phyloP scores from a whole-genome alignment of 1,284 basidiomycete species.

The Agaricales sp. region DNA sequence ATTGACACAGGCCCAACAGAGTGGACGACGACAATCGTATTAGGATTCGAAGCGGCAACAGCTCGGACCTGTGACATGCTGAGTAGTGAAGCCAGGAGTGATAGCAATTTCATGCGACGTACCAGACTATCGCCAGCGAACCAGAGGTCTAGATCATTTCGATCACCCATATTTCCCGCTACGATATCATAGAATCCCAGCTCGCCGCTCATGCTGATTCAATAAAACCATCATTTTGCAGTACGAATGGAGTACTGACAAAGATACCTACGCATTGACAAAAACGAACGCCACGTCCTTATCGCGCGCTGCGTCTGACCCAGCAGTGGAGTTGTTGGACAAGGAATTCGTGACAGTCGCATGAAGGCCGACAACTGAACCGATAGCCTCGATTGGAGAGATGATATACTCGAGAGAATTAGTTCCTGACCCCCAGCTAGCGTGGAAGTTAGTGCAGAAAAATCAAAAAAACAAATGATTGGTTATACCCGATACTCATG shows the following conservation, averaged over 20 bases:
- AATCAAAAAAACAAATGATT: too few relatives aligned
- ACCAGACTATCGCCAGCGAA: slow-evolving; percentile 32
- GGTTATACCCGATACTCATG: slow-evolving; percentile 34
- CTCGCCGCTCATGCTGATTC: slow-evolving; percentile 34
- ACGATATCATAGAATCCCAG: slow-evolving; percentile 44
- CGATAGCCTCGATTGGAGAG: slow-evolving; percentile 41
- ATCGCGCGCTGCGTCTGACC: slow-evolving; percentile 34
- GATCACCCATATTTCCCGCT: slow-evolving; percentile 57
- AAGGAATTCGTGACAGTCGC: slow-evolving; percentile 39
- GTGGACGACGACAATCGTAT: slow-evolving; percentile 63
- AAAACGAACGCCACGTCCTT: slow-evolving; percentile 57
- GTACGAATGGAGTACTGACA: too few relatives aligned
- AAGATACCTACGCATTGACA: slow-evolving; percentile 41
- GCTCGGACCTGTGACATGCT: slow-evolving; percentile 21
- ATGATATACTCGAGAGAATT: slow-evolving; percentile 32
- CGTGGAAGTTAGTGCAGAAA: too few relatives aligned
- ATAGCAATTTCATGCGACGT: too few relatives aligned
- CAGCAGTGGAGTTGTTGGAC: slow-evolving; percentile 41
- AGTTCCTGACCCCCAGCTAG: slow-evolving; percentile 40
- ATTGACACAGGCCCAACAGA: slow-evolving; percentile 50
- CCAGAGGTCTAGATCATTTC: slow-evolving; percentile 69
- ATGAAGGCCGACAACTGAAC: slow-evolving; percentile 29
- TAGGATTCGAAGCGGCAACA: slow-evolving; percentile 38
- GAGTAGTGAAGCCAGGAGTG: background rate
- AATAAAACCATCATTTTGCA: too few relatives aligned